Evolutionary conservation across 1,139 yeast species (phyloP).

Genomic region (Lodderomyces beijingensis): DNA sequence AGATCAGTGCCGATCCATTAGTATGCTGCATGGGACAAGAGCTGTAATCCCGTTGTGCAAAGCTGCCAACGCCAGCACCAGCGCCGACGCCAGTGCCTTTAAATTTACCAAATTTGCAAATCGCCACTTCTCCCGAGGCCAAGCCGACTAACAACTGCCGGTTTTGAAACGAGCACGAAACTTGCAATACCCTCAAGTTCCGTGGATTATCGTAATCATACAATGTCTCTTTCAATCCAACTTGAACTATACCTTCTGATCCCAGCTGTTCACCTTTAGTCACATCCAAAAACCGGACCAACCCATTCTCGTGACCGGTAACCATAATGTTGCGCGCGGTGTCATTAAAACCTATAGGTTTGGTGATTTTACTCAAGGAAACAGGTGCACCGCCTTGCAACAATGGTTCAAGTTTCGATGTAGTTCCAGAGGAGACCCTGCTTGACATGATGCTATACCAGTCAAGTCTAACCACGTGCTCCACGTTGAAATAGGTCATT

Average conservation of each 20-base stretch:
- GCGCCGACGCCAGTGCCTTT: constrained; percentile 10
- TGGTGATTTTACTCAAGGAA: constrained; percentile 26
- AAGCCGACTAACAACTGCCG: constrained; percentile 75
- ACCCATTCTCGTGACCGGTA: constrained; percentile 82
- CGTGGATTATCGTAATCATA: constrained; percentile 24
- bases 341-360: constrained; percentile 53
- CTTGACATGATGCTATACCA: constrained; percentile 71
- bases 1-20: constrained; percentile 33
- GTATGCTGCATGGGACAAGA: constrained; percentile 30
- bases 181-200: constrained; percentile 46
- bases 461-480: constrained; percentile 55
- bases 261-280: constrained; percentile 73
- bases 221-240: constrained; percentile 34
- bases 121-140: constrained; percentile 66
- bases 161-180: constrained; percentile 72
- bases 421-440: constrained; percentile 32
- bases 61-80: too few species aligned
- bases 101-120: constrained; percentile 64
- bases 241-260: constrained; percentile 36
- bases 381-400: constrained; percentile 79
- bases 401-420: constrained; percentile 35
- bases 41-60: constrained; percentile 22
- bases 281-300: constrained; percentile 75
- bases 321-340: constrained; percentile 57
- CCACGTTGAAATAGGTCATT: constrained; percentile 53